Conservation (phyloP, 768 basidiomycete genomes). For the Boletus vermiculosoides region DNA sequence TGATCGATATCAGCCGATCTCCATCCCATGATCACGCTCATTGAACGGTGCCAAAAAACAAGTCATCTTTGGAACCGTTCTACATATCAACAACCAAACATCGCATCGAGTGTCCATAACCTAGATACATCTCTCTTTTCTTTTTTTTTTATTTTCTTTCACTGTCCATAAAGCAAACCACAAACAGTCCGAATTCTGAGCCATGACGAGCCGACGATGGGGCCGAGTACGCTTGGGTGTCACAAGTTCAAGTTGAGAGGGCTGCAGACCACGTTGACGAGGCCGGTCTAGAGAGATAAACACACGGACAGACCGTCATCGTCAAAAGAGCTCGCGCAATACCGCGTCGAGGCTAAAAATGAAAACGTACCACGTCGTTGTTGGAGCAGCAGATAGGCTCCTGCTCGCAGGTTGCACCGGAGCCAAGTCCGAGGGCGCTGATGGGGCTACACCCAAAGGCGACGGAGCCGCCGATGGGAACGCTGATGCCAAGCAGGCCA, state of each 20-base stretch:
- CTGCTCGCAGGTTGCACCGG: background rate
- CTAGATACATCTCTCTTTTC: background rate
- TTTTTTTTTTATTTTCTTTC: background rate
- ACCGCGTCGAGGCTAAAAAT: too few relatives aligned
- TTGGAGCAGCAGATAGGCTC: conserved; percentile 12
- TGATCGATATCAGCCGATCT: too few relatives aligned
- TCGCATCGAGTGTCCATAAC: background rate
- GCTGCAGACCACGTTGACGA: conserved; percentile 4
- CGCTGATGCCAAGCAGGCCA: background rate
- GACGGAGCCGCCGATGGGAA: background rate
- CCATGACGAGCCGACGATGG: background rate
- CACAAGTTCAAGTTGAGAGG: conserved; percentile 7
- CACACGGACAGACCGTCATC: background rate
- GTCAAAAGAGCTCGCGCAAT: background rate
- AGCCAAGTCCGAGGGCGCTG: background rate
- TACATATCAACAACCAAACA: background rate
- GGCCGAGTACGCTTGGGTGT: background rate
- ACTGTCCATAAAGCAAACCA: background rate
- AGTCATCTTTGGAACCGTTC: background rate
- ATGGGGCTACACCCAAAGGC: background rate
- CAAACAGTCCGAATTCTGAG: background rate
- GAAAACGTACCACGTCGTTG: background rate
- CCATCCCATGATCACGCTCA: too few relatives aligned
- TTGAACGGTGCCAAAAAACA: too few relatives aligned
- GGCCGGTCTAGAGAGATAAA: conserved; percentile 1